Conservation (phyloP, 2,329 filamentous ascomycete species). For the Beauveria bassiana region DNA sequence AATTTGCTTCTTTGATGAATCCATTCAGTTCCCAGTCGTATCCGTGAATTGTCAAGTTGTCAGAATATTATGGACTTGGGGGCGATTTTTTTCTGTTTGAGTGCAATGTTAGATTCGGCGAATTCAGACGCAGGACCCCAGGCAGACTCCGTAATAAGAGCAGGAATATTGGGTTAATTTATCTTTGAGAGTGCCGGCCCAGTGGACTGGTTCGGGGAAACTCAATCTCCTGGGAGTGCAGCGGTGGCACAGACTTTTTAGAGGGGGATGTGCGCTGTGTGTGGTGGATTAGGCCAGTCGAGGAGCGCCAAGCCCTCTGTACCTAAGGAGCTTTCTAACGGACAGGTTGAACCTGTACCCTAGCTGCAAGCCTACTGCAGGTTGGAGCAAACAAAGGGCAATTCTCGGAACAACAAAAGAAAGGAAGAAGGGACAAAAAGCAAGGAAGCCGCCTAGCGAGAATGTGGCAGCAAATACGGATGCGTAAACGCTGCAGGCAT, state of each 20-base stretch:
- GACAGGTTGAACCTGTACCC: not conserved
- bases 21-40: not conserved
- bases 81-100: not conserved
- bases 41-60: not conserved
- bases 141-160: no score
- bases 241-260: no score
- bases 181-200: not conserved
- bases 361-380: not conserved
- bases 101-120: no score
- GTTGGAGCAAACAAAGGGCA: not conserved
- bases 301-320: not conserved
- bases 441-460: no score
- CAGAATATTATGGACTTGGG: not conserved
- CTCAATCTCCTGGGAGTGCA: not conserved
- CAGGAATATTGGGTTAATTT: not conserved
- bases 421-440: no score
- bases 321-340: not conserved
- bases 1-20: not conserved
- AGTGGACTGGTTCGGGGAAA: constrained; percentile 1
- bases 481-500: not conserved
- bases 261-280: not conserved
- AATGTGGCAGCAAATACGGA: no score
- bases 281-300: no score
- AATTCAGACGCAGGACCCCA: no score
- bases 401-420: no score